phyloP scores from a whole-genome alignment of 352 stramenopile species.

The Aphanomyces cochlioides region DNA sequence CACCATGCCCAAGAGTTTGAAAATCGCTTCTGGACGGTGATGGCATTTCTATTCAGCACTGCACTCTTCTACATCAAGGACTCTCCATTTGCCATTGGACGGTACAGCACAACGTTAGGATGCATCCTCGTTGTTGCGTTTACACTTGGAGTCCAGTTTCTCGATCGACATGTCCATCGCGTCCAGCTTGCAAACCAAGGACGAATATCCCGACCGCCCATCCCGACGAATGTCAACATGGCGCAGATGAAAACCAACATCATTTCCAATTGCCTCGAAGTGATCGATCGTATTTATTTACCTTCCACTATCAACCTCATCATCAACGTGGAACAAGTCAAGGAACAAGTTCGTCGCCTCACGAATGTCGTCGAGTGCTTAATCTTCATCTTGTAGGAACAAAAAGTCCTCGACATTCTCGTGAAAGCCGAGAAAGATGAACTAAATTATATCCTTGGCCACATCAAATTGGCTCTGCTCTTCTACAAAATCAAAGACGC shows the following conservation, averaged over 20 bases:
- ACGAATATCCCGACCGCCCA: slow-evolving; percentile 32
- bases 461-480: slow-evolving; percentile 93
- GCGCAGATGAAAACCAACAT: slow-evolving; percentile 75
- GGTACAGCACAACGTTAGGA: slow-evolving; percentile 65
- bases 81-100: slow-evolving; percentile 82
- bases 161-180: slow-evolving; percentile 77
- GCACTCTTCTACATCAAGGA: slow-evolving; percentile 93
- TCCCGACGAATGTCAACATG: slow-evolving; percentile 24
- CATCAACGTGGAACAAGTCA: slow-evolving; percentile 76
- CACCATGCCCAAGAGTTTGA: slow-evolving; percentile 93
- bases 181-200: slow-evolving; percentile 58
- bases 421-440: slow-evolving; percentile 92
- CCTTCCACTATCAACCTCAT: slow-evolving; percentile 88
- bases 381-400: slow-evolving; percentile 48
- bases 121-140: slow-evolving; percentile 76
- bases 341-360: slow-evolving; percentile 41
- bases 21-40: slow-evolving; percentile 97
- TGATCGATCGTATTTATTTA: slow-evolving; percentile 80
- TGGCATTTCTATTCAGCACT: slow-evolving; percentile 88
- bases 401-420: slow-evolving; percentile 95
- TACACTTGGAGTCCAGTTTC: slow-evolving; percentile 72
- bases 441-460: slow-evolving; percentile 95
- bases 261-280: slow-evolving; percentile 62
- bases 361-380: background rate
- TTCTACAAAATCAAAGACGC: slow-evolving; percentile 98